A percentile compares a stretch with the other conserved stretches of the same genome.
phyloP scores from a whole-genome alignment of 345 rosid species.

The Toxicodendron radicans region DNA sequence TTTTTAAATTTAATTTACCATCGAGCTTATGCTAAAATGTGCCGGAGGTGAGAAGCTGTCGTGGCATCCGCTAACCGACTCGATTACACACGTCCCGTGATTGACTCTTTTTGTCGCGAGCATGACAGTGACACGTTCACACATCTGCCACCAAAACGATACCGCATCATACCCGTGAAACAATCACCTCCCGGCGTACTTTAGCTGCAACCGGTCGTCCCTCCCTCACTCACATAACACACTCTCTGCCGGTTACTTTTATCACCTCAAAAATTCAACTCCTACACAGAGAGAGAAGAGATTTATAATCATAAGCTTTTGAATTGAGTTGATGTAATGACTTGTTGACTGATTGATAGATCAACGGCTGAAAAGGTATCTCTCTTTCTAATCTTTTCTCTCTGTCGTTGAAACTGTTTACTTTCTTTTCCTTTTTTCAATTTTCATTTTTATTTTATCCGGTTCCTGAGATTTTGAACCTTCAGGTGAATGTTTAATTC shows the following conservation, averaged over 20 bases:
- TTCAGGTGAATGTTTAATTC: conserved; percentile 17
- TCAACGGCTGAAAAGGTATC: conserved; percentile 21
- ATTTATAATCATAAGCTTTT: not conserved
- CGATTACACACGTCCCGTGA: conserved; percentile 15
- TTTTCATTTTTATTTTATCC: not conserved
- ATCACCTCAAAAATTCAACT: not conserved
- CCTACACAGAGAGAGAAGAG: not conserved
- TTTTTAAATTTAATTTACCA: not conserved
- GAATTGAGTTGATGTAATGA: conserved; percentile 9
- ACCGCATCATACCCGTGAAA: not conserved
- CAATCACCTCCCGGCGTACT: conserved; percentile 19
- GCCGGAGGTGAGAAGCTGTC: not conserved
- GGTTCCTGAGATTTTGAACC: not conserved
- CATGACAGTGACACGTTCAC: conserved; percentile 21
- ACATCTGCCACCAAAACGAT: not conserved
- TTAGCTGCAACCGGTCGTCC: conserved; percentile 19
- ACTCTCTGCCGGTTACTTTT: not conserved
- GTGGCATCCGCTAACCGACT: not conserved
- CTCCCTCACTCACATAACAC: not conserved
- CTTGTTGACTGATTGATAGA: conserved; percentile 2
- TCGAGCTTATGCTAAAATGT: not conserved
- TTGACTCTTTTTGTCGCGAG: conserved; percentile 8
- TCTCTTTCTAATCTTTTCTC: not conserved
- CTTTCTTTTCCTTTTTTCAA: not conserved
- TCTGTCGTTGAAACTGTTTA: not conserved